These are phyloP conservation scores for Penicillium egyptiacum DNA, from an alignment of 495 filamentous ascomycete genomes.

Conservation along the genomic window DNA sequence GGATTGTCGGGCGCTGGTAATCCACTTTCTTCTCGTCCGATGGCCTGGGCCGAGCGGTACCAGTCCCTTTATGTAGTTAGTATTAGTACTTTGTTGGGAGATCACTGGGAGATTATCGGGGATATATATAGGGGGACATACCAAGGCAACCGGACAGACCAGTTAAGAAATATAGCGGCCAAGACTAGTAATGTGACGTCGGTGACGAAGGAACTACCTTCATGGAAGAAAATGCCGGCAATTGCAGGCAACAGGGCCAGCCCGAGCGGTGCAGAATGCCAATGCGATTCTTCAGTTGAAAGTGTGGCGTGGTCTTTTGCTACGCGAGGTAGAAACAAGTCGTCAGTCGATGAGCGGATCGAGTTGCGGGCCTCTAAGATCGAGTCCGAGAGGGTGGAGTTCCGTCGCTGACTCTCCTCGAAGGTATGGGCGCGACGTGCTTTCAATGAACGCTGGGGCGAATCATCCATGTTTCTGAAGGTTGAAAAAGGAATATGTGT, in stretches of 20 bases:
- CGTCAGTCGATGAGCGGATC: slow-evolving; percentile 69
- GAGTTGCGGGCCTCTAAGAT: slow-evolving; percentile 65
- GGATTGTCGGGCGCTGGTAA: slow-evolving; percentile 46
- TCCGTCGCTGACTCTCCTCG: slow-evolving; percentile 55
- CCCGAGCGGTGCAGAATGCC: slow-evolving; percentile 74
- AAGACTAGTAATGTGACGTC: slow-evolving; percentile 79
- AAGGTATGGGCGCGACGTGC: slow-evolving; percentile 30
- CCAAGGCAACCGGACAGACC: slow-evolving; percentile 91
- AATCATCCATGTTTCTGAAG: slow-evolving; percentile 21
- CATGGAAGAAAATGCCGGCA: slow-evolving; percentile 79
- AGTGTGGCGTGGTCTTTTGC: slow-evolving; percentile 24
- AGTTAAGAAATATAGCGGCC: slow-evolving; percentile 85
- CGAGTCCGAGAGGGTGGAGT: slow-evolving; percentile 73
- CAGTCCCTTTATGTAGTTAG: slow-evolving; percentile 62
- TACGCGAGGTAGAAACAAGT: slow-evolving; percentile 65
- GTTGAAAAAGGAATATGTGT: neutral
- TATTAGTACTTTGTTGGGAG: neutral
- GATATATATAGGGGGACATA: slow-evolving; percentile 30
- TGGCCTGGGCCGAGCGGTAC: slow-evolving; percentile 78
- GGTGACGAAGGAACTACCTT: slow-evolving; percentile 78
- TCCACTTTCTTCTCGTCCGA: slow-evolving; percentile 48
- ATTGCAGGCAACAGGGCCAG: slow-evolving; percentile 83
- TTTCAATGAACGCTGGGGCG: slow-evolving; percentile 8
- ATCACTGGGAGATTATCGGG: neutral
- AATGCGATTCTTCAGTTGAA: slow-evolving; percentile 57